A percentile compares a stretch with the other conserved stretches of the same genome.
phyloP scores from a whole-genome alignment of 2,329 filamentous ascomycete genomes.

The Fonsecaea pedrosoi region DNA sequence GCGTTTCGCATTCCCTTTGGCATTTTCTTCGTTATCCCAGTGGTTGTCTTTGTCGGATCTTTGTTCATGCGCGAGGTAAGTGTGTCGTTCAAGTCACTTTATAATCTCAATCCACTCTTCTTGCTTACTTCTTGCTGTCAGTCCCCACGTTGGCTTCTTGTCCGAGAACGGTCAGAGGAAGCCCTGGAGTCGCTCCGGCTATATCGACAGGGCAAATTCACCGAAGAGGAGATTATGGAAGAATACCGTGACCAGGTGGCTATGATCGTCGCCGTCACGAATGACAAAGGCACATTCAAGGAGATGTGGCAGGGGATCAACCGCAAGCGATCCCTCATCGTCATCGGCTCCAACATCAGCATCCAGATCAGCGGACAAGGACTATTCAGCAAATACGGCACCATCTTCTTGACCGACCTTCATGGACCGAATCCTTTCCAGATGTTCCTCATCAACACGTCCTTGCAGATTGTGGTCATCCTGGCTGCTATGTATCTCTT shows the following conservation, averaged over 20 bases:
- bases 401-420: slow-evolving; percentile 31
- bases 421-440: slow-evolving; percentile 20
- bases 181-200: slow-evolving; percentile 39
- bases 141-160: slow-evolving; percentile 44
- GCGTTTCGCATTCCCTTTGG: slow-evolving; percentile 30
- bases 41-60: slow-evolving; percentile 15
- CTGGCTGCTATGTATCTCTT: slow-evolving; percentile 24
- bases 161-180: slow-evolving; percentile 42
- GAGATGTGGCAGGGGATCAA: slow-evolving; percentile 28
- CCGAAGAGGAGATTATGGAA: slow-evolving; percentile 27
- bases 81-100: neutral
- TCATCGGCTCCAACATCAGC: slow-evolving; percentile 27
- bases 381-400: slow-evolving; percentile 26
- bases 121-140: slow-evolving; percentile 24
- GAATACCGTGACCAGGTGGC: slow-evolving; percentile 22
- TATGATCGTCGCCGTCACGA: slow-evolving; percentile 19
- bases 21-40: slow-evolving; percentile 26
- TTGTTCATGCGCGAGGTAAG: slow-evolving; percentile 28
- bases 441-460: slow-evolving; percentile 23
- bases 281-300: slow-evolving; percentile 30
- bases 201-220: slow-evolving; percentile 26
- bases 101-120: neutral
- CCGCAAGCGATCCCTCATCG: slow-evolving; percentile 24
- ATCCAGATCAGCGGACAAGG: slow-evolving; percentile 27
- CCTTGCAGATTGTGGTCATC: slow-evolving; percentile 20